Base-by-base conservation (phyloP, 805 yeast species). In the Wickerhamiella hasegawae region DNA sequence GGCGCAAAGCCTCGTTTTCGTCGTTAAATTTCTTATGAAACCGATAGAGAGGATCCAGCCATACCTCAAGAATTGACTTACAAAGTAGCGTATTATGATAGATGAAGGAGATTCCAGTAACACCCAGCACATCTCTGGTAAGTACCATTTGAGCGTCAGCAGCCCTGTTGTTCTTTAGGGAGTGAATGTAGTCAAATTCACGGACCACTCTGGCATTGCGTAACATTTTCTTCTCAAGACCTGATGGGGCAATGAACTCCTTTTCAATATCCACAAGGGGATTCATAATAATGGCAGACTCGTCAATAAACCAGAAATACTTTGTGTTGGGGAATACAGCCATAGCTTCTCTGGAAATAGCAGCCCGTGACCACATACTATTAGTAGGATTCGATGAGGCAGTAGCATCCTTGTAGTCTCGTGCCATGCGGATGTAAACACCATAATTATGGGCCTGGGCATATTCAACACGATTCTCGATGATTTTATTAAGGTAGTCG, bases 241-340 rank as follows among this genome's bases (percentile, higher is more conserved):
- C 65, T n/a, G 64, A 68, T 4, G 75, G 71, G 19, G 67, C 63
- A 35, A 82, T 55, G 30, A 87, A 53, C 43, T 76, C 72, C 17
- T 69, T 60, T 12, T 66, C 58, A 23, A 87, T 48, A 40, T 80
- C 71, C 27, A 76, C 61, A 34, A 68, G 68, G 39, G 72, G 60
- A 41, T 81, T 70, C 82, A 80, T 77, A 38, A 87, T 73, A 35
- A 83, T 57, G 0, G 87, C 73, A 48, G 76, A 73, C 32, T 46
- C 51, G 53, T 82, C 94, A 30, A 90, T 52, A 50, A 73, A 85
- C 90, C 96, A 81, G 50, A 85, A 76, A 64, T 82, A 78, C 53
- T 81, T 73, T n/a, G 95, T 79, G 32, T 75, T 63, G 1, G 97
- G 97, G 62, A 84, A 84, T 0, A 94, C 90, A 53, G 70, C 71